Base-by-base conservation (phyloP, 2,329 filamentous ascomycete genomes). In the Akanthomyces dipterigenus region DNA sequence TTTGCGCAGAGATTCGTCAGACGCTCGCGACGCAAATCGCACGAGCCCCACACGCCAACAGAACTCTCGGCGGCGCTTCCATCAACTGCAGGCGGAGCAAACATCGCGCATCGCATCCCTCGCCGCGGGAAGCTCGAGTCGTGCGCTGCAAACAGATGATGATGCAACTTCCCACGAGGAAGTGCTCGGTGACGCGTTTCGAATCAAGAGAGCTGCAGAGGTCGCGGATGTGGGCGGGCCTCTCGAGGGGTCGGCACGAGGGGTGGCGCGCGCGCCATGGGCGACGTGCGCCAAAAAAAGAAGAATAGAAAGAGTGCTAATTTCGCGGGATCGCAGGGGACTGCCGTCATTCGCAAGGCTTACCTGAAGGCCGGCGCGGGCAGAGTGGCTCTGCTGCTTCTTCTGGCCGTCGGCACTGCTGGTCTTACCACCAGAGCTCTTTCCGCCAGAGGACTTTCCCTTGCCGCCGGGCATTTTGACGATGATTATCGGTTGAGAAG, bases 341-440 rank as follows among this genome's bases (percentile, higher is more conserved):
- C 14, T 11, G 3, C 34, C 8, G 14, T 18, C 14, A 5, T 24
- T n/a, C 26, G 20, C 26, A 38, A 16, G 12, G 57, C 90, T 83
- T 82, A 97, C 93, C 89, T 97, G 93, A 69, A 97, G 85, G 74
- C 93, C 93, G 75, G 93, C 93, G 77, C 95, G 93, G 73, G 91
- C 91, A 70, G 92, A 96, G 82, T 96, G 93, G 80, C 95, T 96
- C 80, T 96, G 90, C 73, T 90, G 88, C 82, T 96, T 96, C 81
- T 90, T 90, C 74, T 87, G 80, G 60, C 83, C 84, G 6, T 60
- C 57, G 67, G 87, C 88, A 70, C 72, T 78, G 64, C 80, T 79
- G 55, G 81, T 82, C 82, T 95, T 95, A 70, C 90, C 90, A 70
- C 90, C 90, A 62, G 89, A 83, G 75, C 80, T 93, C 87, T 96